Evolutionary conservation across 2,329 filamentous ascomycete genomes (phyloP), one percentile per base, ranked within the genome.

Genomic region (Calonectria hawksworthii): DNA sequence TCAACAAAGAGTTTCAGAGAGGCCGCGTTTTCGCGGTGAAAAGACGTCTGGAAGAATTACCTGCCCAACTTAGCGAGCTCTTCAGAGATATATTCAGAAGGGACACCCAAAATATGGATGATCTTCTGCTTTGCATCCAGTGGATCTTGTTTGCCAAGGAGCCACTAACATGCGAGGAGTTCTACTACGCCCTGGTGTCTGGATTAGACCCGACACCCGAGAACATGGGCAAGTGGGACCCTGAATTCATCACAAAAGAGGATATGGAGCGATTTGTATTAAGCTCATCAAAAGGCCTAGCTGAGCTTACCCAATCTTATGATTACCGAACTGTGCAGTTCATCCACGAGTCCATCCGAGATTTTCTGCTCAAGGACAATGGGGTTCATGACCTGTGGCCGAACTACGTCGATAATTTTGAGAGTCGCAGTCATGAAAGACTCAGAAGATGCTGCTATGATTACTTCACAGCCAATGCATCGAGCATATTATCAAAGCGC

Each of bases 31-130:
- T 83, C 0, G 65, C 71, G 5, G 21, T 87, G 0, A 79, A 34
- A 2, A 77, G 79, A 14, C 78, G 75, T 9, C 82, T 90, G 0
- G 28, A 68, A 0, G 78, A 85, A 2, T 81, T 89, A 0, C 88
- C 88, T 0, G 67, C 16, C 1, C 83, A 83, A 0, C 81, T 93
- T 0, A 79, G 84, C 47, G 83, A 88, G 0, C 77, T 93, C 0
- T 92, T 93, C 73, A 83, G 83, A 4, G 82, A 89, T n/a, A 89
- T 92, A 0, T 71, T 92, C 2, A 85, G 72, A 0, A 84, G 89
- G 21, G 90, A 93, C 67, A 23, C 70, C 0, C 51, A 83, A 0
- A 85, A 90, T 8, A 81, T 82, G 61, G 82, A 87, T 0, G 81
- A 85, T 0, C 75, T 92, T 0, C 69, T 86, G 0, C 76, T 90